These are phyloP conservation scores for Leccinum rimulosum DNA, from an alignment of 768 basidiomycete genomes.

Conservation along the genomic window DNA sequence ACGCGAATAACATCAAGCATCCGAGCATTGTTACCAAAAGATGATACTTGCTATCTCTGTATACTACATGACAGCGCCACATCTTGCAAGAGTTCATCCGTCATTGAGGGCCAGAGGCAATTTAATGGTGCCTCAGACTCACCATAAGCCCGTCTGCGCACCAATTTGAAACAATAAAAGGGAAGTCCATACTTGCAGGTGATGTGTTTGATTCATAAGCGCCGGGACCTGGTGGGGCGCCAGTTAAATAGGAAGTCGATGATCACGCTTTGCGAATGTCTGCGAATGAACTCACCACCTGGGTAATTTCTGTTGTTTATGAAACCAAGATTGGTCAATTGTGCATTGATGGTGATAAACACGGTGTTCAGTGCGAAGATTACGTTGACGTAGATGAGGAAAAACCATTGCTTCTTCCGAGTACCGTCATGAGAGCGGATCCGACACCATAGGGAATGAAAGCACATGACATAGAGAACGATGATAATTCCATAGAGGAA, in stretches of 20 bases:
- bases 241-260: too few species aligned
- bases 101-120: neutral
- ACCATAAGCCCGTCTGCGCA: conserved; percentile 31
- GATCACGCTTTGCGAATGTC: too few species aligned
- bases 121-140: neutral
- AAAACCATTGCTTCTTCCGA: conserved; percentile 23
- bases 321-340: conserved; percentile 29
- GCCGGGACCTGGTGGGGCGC: conserved; percentile 19
- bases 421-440: conserved; percentile 1
- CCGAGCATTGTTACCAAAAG: conserved; percentile 15
- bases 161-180: conserved; percentile 32
- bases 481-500: too few species aligned
- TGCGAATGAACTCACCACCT: conserved; percentile 18
- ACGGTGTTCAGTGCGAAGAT: conserved; percentile 30
- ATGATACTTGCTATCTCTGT: conserved; percentile 26
- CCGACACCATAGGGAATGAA: too few species aligned
- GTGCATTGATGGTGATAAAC: conserved; percentile 18
- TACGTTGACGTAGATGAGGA: conserved; percentile 29
- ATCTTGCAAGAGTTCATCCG: conserved; percentile 16
- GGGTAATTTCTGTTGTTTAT: conserved; percentile 32
- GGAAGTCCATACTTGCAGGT: conserved; percentile 23
- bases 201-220: conserved; percentile 24
- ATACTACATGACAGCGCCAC: conserved; percentile 33
- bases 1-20: conserved; percentile 20
- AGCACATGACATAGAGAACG: neutral